Conservation (phyloP, 106 monocot genomes). For the Dioscorea zingiberensis region DNA sequence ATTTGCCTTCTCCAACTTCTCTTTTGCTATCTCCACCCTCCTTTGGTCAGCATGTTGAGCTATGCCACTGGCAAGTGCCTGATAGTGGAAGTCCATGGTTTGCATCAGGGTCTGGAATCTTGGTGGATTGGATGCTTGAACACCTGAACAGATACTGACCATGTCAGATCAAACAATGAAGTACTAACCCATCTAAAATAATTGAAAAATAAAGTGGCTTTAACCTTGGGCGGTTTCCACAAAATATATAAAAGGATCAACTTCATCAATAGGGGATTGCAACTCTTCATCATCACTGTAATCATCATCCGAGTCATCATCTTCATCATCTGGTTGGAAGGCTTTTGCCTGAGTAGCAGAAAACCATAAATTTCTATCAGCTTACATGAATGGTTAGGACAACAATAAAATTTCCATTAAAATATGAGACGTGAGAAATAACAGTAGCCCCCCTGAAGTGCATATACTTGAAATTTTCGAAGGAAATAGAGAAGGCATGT, state of each 20-base stretch:
- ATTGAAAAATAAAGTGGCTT: not conserved
- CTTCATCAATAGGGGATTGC: constrained; percentile 84
- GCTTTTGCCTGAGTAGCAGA: constrained; percentile 51
- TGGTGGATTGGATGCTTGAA: constrained; percentile 68
- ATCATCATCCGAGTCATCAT: constrained; percentile 76
- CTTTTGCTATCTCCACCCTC: constrained; percentile 75
- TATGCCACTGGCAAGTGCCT: constrained; percentile 74
- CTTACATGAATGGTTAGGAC: no score
- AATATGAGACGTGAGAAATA: no score
- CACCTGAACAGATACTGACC: constrained; percentile 23
- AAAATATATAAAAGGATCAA: constrained; percentile 92
- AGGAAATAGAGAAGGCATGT: no score
- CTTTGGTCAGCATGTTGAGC: constrained; percentile 73
- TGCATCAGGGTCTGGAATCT: constrained; percentile 82
- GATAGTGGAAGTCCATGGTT: constrained; percentile 67
- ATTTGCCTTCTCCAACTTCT: constrained; percentile 60
- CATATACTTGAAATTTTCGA: no score
- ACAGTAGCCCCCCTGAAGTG: no score
- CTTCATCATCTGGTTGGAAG: constrained; percentile 62
- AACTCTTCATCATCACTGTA: constrained; percentile 84
- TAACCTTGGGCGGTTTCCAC: constrained; percentile 83
- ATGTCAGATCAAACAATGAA: not conserved
- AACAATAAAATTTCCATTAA: no score
- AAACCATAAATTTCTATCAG: no score
- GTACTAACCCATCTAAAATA: no score